Percentiles rank a stretch among this genome's conserved stretches.
Conservation (phyloP, 805 yeast species). For the Ogataea pilisensis region DNA sequence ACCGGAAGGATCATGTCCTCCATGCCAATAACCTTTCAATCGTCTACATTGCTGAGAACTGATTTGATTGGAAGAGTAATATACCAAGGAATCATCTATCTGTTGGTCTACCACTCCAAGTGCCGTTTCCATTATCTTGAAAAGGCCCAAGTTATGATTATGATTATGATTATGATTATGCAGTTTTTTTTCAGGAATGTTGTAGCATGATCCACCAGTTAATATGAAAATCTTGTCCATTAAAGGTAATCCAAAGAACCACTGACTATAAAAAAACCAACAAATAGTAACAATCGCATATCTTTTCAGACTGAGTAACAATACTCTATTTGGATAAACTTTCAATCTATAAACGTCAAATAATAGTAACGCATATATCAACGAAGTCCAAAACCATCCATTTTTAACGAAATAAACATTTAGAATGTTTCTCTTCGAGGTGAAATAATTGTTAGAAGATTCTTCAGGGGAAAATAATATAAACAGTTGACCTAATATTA, state of each 20-base stretch:
- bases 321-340: constrained; percentile 3
- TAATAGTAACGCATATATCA: constrained; percentile 31
- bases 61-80: constrained; percentile 18
- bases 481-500: constrained; percentile 49
- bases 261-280: constrained; percentile 88
- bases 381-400: constrained; percentile 91
- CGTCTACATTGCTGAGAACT: constrained; percentile 46
- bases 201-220: constrained; percentile 79
- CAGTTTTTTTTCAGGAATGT: constrained; percentile 19
- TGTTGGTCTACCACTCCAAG: neutral
- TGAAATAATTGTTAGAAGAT: constrained; percentile 45
- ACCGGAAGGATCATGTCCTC: constrained; percentile 97
- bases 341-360: constrained; percentile 3
- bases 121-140: neutral
- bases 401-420: constrained; percentile 76
- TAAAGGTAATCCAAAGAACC: constrained; percentile 78
- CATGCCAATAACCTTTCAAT: constrained; percentile 64
- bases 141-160: neutral
- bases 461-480: constrained; percentile 41
- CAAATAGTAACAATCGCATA: constrained; percentile 59
- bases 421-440: constrained; percentile 62
- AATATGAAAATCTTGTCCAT: constrained; percentile 80
- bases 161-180: neutral
- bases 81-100: neutral
- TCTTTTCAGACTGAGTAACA: constrained; percentile 29